Evolutionary conservation across 768 basidiomycete species (phyloP).

Genomic region (Leccinum olivaceopallidum): DNA sequence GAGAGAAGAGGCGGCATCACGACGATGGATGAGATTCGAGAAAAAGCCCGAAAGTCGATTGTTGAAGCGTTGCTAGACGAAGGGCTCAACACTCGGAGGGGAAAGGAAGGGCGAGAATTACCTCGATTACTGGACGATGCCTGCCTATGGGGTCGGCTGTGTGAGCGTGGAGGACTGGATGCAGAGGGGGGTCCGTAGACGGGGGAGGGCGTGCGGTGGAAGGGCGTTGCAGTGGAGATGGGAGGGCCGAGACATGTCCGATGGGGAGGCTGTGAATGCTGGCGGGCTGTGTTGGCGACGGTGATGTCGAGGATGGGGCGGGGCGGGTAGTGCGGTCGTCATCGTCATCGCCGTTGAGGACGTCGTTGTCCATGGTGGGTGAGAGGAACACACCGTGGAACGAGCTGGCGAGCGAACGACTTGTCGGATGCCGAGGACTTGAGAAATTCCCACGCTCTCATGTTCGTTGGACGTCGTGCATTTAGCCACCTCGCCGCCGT

Average conservation of each 20-base stretch:
- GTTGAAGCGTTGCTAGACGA: slow-evolving; percentile 52
- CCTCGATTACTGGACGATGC: slow-evolving; percentile 60
- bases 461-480: slow-evolving; percentile 8
- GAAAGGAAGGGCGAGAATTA: slow-evolving; percentile 29
- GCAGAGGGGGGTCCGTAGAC: neutral
- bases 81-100: slow-evolving; percentile 9
- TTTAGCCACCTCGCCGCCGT: slow-evolving; percentile 47
- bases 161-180: slow-evolving; percentile 1
- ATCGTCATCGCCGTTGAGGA: neutral
- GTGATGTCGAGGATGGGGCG: neutral
- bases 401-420: neutral
- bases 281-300: slow-evolving; percentile 23
- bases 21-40: slow-evolving; percentile 72
- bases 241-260: slow-evolving; percentile 48
- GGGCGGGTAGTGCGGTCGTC: neutral
- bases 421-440: neutral
- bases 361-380: neutral
- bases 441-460: neutral
- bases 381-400: neutral
- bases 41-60: slow-evolving; percentile 87
- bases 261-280: slow-evolving; percentile 64
- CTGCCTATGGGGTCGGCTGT: slow-evolving; percentile 34
- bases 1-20: slow-evolving; percentile 45
- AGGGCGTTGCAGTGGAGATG: slow-evolving; percentile 33
- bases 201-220: slow-evolving; percentile 35